Evolutionary conservation across 768 basidiomycete genomes (phyloP).

Genomic region (Lanmaoa pseudosensibilis): DNA sequence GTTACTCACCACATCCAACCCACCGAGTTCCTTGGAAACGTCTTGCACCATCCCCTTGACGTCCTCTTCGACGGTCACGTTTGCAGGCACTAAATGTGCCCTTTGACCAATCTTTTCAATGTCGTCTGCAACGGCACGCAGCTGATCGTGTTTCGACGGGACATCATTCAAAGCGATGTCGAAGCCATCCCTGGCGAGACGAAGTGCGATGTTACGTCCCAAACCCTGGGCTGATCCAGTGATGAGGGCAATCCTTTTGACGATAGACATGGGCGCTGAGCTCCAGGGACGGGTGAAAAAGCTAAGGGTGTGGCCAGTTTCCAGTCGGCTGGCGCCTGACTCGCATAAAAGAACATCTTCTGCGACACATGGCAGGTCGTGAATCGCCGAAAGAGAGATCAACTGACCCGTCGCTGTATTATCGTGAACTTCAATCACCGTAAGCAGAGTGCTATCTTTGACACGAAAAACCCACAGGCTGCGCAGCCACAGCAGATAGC

Average conservation of each 20-base stretch:
- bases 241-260: slow-evolving; percentile 33
- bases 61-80: slow-evolving; percentile 5
- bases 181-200: slow-evolving; percentile 23
- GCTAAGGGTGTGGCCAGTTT: too few species aligned
- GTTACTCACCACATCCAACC: slow-evolving; percentile 8
- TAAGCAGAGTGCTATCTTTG: too few species aligned
- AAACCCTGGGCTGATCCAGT: slow-evolving; percentile 34
- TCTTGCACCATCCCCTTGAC: slow-evolving; percentile 9
- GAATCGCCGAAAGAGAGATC: not conserved
- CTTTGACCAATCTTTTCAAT: slow-evolving; percentile 13
- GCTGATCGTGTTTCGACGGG: slow-evolving; percentile 10
- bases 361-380: not conserved
- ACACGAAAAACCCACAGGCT: too few species aligned
- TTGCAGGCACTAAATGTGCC: slow-evolving; percentile 15
- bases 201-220: slow-evolving; percentile 23
- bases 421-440: too few species aligned
- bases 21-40: slow-evolving; percentile 1
- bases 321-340: too few species aligned
- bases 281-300: not conserved
- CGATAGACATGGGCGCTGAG: slow-evolving; percentile 9
- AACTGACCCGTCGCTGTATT: too few species aligned
- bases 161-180: slow-evolving; percentile 33
- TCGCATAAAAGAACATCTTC: too few species aligned
- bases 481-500: too few species aligned
- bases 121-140: slow-evolving; percentile 12